Base-by-base conservation (phyloP, 805 yeast genomes). In the Wickerhamiella cacticola region DNA sequence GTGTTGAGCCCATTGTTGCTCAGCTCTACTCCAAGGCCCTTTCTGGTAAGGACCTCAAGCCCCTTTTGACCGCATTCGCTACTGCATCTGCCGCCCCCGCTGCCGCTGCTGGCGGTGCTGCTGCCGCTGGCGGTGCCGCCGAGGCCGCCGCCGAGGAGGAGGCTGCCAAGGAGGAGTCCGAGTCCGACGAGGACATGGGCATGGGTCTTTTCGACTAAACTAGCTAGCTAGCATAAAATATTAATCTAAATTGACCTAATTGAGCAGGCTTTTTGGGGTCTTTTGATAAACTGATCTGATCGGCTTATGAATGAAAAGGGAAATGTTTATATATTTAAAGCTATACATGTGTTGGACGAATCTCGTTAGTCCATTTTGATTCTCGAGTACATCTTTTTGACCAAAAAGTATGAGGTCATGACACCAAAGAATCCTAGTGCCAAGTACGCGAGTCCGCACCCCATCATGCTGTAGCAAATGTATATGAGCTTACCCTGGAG, bases 351-450 rank as follows among this genome's bases (percentile, higher is more conserved):
- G n/a, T n/a, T n/a, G n/a, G n/a, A n/a, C n/a, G n/a, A n/a, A n/a
- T n/a, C n/a, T n/a, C n/a, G n/a, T 25, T 40, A 43, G 23, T 43
- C 46, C 46, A 43, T 43, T 67, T 88, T 89, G 59, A 92, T 83
- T 50, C 87, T 80, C 12, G 82, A 71, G 62, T 86, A 92, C 51
- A 92, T 87, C 57, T 68, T 78, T 63, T 84, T 73, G 45, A 86
- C 79, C 61, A 92, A 82, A 60, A 77, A 64, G 66, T 84, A 72
- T 55, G 79, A 74, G 53, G 87, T 74, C 41, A 84, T 52, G 67
- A 84, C 85, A 1, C 97, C 97, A 56, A 87, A 74, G 2, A 95
- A 67, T 35, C 96, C 97, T 55, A 96, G 85, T 35, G 86, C 73
- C 43, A 92, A 65, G 63, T 92, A 89, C 34, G 82, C 75, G 52